Evolutionary conservation across 106 monocot species (phyloP), one percentile per base, ranked within the genome.

Genomic region (Acorus calamus): DNA sequence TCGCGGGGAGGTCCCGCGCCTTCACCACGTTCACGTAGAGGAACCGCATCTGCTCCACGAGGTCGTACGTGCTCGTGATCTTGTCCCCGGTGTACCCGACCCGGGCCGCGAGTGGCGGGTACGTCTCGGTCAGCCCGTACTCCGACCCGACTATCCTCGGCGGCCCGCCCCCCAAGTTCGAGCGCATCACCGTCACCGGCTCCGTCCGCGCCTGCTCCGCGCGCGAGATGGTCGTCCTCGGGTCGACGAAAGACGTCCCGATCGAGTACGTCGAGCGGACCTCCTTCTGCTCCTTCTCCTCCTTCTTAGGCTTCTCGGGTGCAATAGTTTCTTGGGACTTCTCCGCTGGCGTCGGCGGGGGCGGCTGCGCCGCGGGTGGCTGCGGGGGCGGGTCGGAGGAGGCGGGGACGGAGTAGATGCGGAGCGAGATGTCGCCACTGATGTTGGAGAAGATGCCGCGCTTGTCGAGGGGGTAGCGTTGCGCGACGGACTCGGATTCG

Each of bases 11-110:
- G 49, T 89, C 79, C 44, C 81, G 67, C 2, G 94, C 94, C 72
- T 94, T 94, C 10, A 89, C 94, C 12, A 94, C 84, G 63, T 58
- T 84, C 11, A 94, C 89, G 60, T 94, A 94, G 10, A 94, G 81
- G 70, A 64, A 93, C 10, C 72, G 65, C 89, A 93, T 93, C 76
- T 74, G 89, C 70, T 86, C 89, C 46, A 94, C 94, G 43, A 94
- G 75, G 62, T 94, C 94, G 66, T 89, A 94, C 47, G 93, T 94
- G 57, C 83, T 86, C 4, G 83, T 52, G 13, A 89, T 89, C 83
- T 89, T 89, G 66, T 86, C 86, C 8, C 63, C 55, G 28, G 84
- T 50, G 76, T 69, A 73, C 41, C 88, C 70, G 6, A 66, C 42
- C 14, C 81, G 67, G 28, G 80, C 71, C 65, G 93, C 79, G 48